A percentile compares a stretch with the other conserved stretches of the same genome.
These are phyloP conservation scores for Auricularia auricula-judae DNA, from an alignment of 768 basidiomycete genomes.

Conservation along the genomic window DNA sequence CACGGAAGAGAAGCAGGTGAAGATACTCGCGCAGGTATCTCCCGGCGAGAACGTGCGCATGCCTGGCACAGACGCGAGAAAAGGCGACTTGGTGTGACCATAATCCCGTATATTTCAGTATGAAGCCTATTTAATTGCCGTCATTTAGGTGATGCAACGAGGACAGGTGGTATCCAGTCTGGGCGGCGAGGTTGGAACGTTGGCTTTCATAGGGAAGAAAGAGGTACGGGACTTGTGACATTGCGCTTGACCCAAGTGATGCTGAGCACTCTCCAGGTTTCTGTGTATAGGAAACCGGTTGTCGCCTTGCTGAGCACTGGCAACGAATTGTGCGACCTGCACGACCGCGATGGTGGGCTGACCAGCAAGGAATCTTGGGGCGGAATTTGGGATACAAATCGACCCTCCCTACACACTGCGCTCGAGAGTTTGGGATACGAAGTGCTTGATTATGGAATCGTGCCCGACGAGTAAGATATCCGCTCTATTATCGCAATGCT, in stretches of 20 bases:
- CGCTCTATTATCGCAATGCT: background rate
- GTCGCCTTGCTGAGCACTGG: slow-evolving; percentile 81
- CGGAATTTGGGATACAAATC: slow-evolving; percentile 77
- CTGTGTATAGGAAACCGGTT: slow-evolving; percentile 57
- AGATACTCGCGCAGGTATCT: slow-evolving; percentile 50
- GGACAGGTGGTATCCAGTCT: slow-evolving; percentile 49
- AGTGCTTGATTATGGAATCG: slow-evolving; percentile 73
- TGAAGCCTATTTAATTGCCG: slow-evolving; percentile 2
- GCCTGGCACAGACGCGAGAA: slow-evolving; percentile 62
- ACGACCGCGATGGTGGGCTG: slow-evolving; percentile 17
- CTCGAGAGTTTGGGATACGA: slow-evolving; percentile 65
- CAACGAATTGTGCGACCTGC: slow-evolving; percentile 65
- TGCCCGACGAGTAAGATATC: slow-evolving; percentile 50
- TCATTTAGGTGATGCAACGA: slow-evolving; percentile 28
- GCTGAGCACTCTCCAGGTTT: slow-evolving; percentile 34
- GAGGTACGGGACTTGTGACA: slow-evolving; percentile 19
- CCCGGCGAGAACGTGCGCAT: slow-evolving; percentile 60
- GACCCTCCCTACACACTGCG: slow-evolving; percentile 63
- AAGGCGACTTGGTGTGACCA: slow-evolving; percentile 45
- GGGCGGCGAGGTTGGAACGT: slow-evolving; percentile 77
- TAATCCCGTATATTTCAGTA: background rate
- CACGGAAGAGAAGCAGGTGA: slow-evolving; percentile 62
- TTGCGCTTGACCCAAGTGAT: background rate
- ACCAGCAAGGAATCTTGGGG: slow-evolving; percentile 37
- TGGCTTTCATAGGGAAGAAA: slow-evolving; percentile 66